Conservation (phyloP, 192 early-diverging fungal genomes). For the Backusella sp. region DNA sequence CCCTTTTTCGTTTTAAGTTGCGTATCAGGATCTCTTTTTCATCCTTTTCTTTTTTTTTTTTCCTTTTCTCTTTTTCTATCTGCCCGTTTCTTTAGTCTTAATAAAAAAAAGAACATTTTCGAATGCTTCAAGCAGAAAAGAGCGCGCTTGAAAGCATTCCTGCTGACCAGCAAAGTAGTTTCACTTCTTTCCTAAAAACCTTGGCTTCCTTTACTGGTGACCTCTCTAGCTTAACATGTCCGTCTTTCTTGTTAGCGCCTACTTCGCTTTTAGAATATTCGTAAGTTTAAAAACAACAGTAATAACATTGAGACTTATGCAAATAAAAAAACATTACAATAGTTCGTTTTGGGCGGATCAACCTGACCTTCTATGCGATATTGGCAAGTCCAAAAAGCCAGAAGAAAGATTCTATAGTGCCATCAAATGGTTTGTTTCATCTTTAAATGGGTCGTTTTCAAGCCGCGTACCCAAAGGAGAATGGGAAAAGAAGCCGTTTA, state of each 20-base stretch:
- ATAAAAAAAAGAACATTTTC: not conserved
- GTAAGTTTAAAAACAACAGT: slow-evolving; percentile 32
- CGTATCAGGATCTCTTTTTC: not conserved
- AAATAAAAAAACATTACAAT: slow-evolving; percentile 2
- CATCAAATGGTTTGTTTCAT: slow-evolving; percentile 77
- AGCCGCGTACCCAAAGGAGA: slow-evolving; percentile 62
- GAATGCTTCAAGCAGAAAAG: slow-evolving; percentile 5
- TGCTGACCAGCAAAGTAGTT: slow-evolving; percentile 58
- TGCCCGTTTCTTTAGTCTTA: not conserved
- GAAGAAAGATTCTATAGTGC: slow-evolving; percentile 69
- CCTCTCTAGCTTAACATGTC: slow-evolving; percentile 76
- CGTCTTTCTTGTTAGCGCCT: slow-evolving; percentile 74
- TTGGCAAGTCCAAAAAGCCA: slow-evolving; percentile 54
- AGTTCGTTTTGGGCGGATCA: slow-evolving; percentile 60
- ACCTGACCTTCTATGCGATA: slow-evolving; percentile 44
- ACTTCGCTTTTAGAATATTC: slow-evolving; percentile 80
- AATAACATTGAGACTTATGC: not conserved
- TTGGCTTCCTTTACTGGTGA: slow-evolving; percentile 80
- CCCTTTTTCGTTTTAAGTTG: not conserved
- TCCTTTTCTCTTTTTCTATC: not conserved
- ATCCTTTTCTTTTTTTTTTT: not conserved
- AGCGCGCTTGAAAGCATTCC: slow-evolving; percentile 49
- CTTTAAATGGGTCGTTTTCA: slow-evolving; percentile 76
- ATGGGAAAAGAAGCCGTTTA: slow-evolving; percentile 78
- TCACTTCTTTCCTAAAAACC: slow-evolving; percentile 65